A percentile compares a stretch with the other conserved stretches of the same genome.
Conservation (phyloP, 768 basidiomycete species). For the Amanita subjunquillea region DNA sequence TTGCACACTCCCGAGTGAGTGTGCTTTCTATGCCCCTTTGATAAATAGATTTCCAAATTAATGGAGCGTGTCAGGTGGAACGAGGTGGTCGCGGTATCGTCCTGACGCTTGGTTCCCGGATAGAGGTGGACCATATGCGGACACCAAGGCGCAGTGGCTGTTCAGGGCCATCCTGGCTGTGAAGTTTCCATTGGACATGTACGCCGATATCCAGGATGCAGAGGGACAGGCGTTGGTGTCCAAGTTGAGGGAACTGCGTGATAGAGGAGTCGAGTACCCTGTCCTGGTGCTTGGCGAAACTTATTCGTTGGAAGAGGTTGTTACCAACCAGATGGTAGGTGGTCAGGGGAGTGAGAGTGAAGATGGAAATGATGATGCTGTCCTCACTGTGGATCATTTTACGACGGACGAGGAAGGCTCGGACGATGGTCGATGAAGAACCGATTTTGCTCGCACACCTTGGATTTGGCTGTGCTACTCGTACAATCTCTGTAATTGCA, state of each 20-base stretch:
- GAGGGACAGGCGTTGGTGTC: neutral
- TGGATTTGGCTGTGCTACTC: too few species aligned
- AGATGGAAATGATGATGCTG: neutral
- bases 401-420: neutral
- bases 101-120: slow-evolving; percentile 4
- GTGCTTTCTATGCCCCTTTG: neutral
- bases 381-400: neutral
- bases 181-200: neutral
- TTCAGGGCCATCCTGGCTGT: slow-evolving; percentile 1
- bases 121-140: neutral
- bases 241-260: neutral
- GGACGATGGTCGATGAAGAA: neutral
- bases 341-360: neutral
- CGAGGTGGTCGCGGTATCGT: slow-evolving; percentile 1
- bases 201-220: neutral
- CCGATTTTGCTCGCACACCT: too few species aligned
- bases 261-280: slow-evolving; percentile 1
- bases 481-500: too few species aligned
- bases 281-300: neutral
- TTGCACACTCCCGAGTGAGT: slow-evolving; percentile 3
- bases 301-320: neutral
- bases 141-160: slow-evolving; percentile 1
- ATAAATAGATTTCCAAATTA: neutral
- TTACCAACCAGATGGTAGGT: neutral
- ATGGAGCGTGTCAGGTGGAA: neutral